phyloP scores from a whole-genome alignment of 805 yeast genomes.

The Cyberlindnera euphorbiae region DNA sequence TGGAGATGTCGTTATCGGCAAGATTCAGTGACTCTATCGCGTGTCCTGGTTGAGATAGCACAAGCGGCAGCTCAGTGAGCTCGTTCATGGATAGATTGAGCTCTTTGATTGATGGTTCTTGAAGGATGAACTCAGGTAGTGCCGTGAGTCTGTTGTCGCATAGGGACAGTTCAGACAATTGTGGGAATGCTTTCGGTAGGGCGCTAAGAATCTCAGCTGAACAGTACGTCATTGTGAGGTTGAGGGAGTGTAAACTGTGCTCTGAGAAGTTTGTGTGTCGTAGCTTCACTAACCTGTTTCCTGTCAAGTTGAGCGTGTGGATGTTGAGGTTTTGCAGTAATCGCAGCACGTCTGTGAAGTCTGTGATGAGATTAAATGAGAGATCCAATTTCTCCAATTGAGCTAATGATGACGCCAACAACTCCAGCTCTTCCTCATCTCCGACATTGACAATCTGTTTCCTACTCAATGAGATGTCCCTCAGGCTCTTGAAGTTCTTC shows the following conservation, averaged over 20 bases:
- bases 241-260: constrained; percentile 15
- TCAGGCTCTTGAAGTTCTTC: constrained; percentile 39
- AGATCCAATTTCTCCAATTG: constrained; percentile 49
- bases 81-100: constrained; percentile 12
- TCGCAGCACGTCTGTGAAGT: constrained; percentile 34
- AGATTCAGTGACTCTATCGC: constrained; percentile 11
- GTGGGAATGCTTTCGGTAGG: constrained; percentile 31
- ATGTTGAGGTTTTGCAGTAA: constrained; percentile 36
- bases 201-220: constrained; percentile 4
- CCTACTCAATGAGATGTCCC: constrained; percentile 46
- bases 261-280: no score
- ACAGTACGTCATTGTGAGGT: constrained; percentile 21
- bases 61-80: constrained; percentile 13
- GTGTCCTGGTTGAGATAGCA: constrained; percentile 2
- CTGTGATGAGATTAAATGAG: constrained; percentile 50
- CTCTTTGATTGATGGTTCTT: constrained; percentile 2
- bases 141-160: constrained; percentile 23
- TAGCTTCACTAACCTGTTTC: constrained; percentile 53
- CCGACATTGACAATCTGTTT: constrained; percentile 22
- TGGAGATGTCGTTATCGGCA: constrained; percentile 11
- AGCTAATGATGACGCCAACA: constrained; percentile 13
- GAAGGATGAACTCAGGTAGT: constrained; percentile 3
- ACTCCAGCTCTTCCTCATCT: constrained; percentile 10
- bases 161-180: constrained; percentile 27
- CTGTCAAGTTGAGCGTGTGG: constrained; percentile 44